Evolutionary conservation across 2,329 filamentous ascomycete genomes (phyloP).

Genomic region (Colletotrichum camelliae): DNA sequence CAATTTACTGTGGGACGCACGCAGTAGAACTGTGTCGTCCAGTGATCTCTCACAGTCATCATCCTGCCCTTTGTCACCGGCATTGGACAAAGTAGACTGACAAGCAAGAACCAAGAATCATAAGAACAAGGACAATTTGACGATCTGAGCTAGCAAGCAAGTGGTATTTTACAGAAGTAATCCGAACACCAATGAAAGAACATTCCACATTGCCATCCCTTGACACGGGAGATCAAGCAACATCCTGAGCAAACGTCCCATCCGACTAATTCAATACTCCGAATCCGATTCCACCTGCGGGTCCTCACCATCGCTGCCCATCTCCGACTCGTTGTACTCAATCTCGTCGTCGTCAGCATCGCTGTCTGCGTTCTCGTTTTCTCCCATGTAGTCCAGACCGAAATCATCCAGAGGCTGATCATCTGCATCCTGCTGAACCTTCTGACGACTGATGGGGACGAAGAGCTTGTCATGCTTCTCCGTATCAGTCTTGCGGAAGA

Average conservation of each 20-base stretch:
- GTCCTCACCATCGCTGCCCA: not conserved
- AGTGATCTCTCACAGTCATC: not conserved
- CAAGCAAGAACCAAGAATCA: not conserved
- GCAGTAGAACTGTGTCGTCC: not conserved
- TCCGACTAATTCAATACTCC: not conserved
- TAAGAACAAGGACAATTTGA: not conserved
- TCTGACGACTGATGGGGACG: not conserved
- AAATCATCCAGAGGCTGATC: not conserved
- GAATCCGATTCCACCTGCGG: not conserved
- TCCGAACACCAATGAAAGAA: not conserved
- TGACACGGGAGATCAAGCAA: not conserved
- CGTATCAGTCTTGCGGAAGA: constrained; percentile 44
- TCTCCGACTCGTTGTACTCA: constrained; percentile 20
- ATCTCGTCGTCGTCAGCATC: constrained; percentile 17
- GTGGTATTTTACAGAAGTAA: not conserved
- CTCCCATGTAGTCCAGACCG: constrained; percentile 16
- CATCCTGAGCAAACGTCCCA: not conserved
- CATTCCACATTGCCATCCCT: not conserved
- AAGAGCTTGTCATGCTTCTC: constrained; percentile 18
- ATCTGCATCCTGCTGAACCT: not conserved
- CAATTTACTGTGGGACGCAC: not conserved
- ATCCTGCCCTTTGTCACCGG: not conserved
- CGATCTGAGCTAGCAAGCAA: not conserved
- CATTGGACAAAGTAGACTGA: not conserved
- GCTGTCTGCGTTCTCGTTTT: constrained; percentile 6